Evolutionary conservation across 2,329 filamentous ascomycete genomes (phyloP).

Genomic region (Bipolaris victoriae): DNA sequence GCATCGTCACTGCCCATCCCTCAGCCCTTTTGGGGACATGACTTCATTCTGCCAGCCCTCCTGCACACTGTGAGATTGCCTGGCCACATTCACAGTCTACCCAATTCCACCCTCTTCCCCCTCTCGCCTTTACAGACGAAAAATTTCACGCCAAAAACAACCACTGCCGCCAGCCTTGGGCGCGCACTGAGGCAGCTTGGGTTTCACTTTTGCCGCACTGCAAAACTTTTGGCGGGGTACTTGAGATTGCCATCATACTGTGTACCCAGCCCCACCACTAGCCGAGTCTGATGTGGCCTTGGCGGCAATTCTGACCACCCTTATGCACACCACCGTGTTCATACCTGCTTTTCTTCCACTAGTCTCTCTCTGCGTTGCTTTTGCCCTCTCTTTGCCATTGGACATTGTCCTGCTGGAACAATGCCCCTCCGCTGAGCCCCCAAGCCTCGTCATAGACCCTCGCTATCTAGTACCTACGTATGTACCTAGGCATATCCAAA

Average conservation of each 20-base stretch:
- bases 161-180: not conserved
- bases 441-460: conserved; percentile 6
- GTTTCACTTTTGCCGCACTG: conserved; percentile 14
- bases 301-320: conserved; percentile 13
- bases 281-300: conserved; percentile 13
- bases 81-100: not conserved
- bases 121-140: not conserved
- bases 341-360: conserved; percentile 14
- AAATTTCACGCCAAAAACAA: not conserved
- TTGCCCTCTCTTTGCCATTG: conserved; percentile 4
- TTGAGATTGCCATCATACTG: conserved; percentile 16
- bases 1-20: conserved; percentile 13
- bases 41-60: not conserved
- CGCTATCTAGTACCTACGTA: not conserved
- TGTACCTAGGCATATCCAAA: not conserved
- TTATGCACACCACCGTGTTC: conserved; percentile 26
- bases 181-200: conserved; percentile 4
- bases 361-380: conserved; percentile 2
- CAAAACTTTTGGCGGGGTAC: conserved; percentile 26
- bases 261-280: conserved; percentile 20
- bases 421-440: conserved; percentile 11
- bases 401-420: conserved; percentile 2
- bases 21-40: conserved; percentile 3
- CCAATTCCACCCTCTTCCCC: no score
- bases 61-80: not conserved